A percentile compares a stretch with the other conserved stretches of the same genome.
Conservation (phyloP, 2,329 filamentous ascomycete species). For the Ciborinia camelliae region DNA sequence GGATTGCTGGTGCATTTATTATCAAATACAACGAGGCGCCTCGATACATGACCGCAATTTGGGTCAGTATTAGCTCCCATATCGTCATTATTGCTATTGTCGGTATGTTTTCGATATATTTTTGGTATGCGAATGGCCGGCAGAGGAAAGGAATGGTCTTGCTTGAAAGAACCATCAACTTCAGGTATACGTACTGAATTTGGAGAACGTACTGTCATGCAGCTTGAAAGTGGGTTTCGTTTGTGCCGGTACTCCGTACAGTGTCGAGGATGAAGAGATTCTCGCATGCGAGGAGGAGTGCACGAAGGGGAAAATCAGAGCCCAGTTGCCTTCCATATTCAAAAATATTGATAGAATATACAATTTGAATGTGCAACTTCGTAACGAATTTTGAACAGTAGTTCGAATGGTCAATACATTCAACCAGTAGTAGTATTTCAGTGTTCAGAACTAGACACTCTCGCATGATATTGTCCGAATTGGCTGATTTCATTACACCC, state of each 20-base stretch:
- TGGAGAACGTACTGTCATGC: neutral
- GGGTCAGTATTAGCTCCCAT: slow-evolving; percentile 64
- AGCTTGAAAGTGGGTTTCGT: neutral
- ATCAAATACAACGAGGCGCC: slow-evolving; percentile 60
- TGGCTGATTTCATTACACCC: neutral
- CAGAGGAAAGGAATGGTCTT: slow-evolving; percentile 47
- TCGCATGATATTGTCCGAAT: neutral
- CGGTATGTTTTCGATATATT: slow-evolving; percentile 49
- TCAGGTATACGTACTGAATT: slow-evolving; percentile 35
- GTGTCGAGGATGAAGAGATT: neutral
- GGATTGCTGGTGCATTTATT: slow-evolving; percentile 71
- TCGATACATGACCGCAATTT: slow-evolving; percentile 61
- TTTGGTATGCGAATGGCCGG: slow-evolving; percentile 49
- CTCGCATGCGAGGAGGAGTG: neutral
- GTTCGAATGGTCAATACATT: neutral
- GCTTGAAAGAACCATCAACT: slow-evolving; percentile 43
- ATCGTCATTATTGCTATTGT: slow-evolving; percentile 56
- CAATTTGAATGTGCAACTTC: neutral
- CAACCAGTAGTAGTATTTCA: neutral
- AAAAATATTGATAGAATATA: neutral
- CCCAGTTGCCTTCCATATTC: neutral
- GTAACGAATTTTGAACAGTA: neutral
- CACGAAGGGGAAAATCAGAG: neutral
- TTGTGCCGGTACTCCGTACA: neutral
- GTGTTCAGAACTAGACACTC: neutral